These are phyloP conservation scores for Penicillium sp. DNA, from an alignment of 2,329 filamentous ascomycete genomes.

Conservation along the genomic window DNA sequence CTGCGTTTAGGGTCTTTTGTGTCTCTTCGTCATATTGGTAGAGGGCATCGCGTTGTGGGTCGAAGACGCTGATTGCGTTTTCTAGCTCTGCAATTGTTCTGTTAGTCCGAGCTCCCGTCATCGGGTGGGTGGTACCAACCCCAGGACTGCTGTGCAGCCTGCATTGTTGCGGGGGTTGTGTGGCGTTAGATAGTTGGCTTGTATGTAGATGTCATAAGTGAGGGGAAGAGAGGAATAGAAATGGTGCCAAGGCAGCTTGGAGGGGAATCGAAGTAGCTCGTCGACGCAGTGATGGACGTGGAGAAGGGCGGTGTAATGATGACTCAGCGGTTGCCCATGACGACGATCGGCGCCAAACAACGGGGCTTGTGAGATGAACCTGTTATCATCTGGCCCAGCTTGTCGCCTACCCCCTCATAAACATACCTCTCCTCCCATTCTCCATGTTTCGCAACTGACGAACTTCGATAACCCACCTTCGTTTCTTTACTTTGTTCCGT, in stretches of 20 bases:
- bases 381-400: conserved; percentile 21
- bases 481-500: conserved; percentile 18
- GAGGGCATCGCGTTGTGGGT: conserved; percentile 83
- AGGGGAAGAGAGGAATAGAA: not conserved
- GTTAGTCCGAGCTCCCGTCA: conserved; percentile 4
- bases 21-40: conserved; percentile 74
- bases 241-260: conserved; percentile 7
- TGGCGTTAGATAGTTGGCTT: not conserved
- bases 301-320: conserved; percentile 26
- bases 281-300: conserved; percentile 10
- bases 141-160: conserved; percentile 60
- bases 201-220: not conserved
- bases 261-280: conserved; percentile 13
- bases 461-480: conserved; percentile 15
- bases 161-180: conserved; percentile 43
- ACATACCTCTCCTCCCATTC: conserved; percentile 15
- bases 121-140: conserved; percentile 41
- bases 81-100: conserved; percentile 67
- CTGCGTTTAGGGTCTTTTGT: conserved; percentile 64
- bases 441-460: conserved; percentile 22
- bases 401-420: conserved; percentile 21
- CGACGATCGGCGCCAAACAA: conserved; percentile 35
- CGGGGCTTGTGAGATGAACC: conserved; percentile 21
- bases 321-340: conserved; percentile 38
- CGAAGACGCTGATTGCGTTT: conserved; percentile 79